Base-by-base conservation (phyloP, 2,329 filamentous ascomycete species). In the Xylariaceae sp. region DNA sequence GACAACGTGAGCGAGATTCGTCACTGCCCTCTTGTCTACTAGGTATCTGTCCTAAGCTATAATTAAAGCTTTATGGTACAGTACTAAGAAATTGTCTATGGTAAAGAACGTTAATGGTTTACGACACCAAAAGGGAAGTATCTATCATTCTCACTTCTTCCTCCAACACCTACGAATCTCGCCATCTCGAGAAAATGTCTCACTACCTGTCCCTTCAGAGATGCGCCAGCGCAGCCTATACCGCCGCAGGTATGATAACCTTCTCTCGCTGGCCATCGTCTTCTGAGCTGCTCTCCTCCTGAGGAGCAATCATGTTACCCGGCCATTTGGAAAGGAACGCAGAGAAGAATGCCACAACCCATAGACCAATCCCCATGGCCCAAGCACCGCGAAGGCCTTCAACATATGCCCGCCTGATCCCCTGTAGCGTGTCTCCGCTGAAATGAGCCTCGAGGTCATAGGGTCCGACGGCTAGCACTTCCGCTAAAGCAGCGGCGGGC, bases 301-400 rank as follows among this genome's bases (percentile, higher is more conserved):
- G 17, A 0, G 53, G 23, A 3, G 53, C 44, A 9, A 48, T 19
- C 31, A 61, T 45, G 2, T 36, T 14, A 28, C 59, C 59, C 0
- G 59, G 59, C 59, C 59, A 61, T 28, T 61, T 61, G 1, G 59
- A 24, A 21, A 61, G 40, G 31, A 59, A 53, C 6, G 45, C 52
- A 26, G 29, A 46, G 33, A 61, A 41, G 40, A 59, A 58, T 4
- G 59, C 49, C 16, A 61, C 34, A 7, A 52, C 41, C 39, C 33
- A 61, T 11, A 59, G 24, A 7, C 33, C 59, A 4, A 61, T 51
- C 7, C 47, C 41, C 6, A 61, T 17, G 2, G 56, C 51, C 56
- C 59, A 62, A 3, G 53, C 17, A 3, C 46, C 53, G 9, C 53
- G 45, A 8, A 61, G 44, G 6, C 59, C 59, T 24, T 50, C 52